Percentiles rank a stretch among this genome's conserved stretches.
These are phyloP conservation scores for Candida arabinofermentans DNA, from an alignment of 805 yeast species.

Conservation along the genomic window DNA sequence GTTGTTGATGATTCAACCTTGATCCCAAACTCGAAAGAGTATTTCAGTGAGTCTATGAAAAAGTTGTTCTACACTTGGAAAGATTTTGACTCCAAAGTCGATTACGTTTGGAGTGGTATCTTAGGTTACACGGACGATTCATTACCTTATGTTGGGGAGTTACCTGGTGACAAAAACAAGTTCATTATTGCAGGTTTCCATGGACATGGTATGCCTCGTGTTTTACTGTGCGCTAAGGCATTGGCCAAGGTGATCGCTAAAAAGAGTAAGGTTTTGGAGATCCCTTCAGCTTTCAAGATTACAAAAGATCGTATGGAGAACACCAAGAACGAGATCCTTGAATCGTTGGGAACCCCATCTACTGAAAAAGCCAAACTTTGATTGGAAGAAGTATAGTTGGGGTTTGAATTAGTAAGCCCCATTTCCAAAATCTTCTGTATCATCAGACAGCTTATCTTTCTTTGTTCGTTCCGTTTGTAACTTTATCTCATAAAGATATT, in stretches of 20 bases:
- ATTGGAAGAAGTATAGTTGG: background rate
- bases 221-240: conserved; percentile 32
- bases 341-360: background rate
- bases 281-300: conserved; percentile 11
- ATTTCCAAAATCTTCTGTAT: no score
- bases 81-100: conserved; percentile 20
- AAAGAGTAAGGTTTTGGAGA: conserved; percentile 3
- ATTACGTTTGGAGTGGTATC: conserved; percentile 39
- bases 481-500: no score
- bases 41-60: conserved; percentile 29
- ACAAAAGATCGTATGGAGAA: conserved; percentile 9
- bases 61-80: conserved; percentile 30
- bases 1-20: conserved; percentile 35
- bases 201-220: conserved; percentile 49
- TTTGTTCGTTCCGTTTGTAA: no score
- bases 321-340: conserved; percentile 9
- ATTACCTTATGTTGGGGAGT: conserved; percentile 40
- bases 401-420: background rate
- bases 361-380: background rate
- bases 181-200: conserved; percentile 41
- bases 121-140: conserved; percentile 39
- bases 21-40: conserved; percentile 20
- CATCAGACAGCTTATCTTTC: no score
- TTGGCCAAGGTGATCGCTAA: conserved; percentile 2
- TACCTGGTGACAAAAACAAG: conserved; percentile 24